Conservation (phyloP, 2,329 filamentous ascomycete species). For the Dissoconium aciculare region DNA sequence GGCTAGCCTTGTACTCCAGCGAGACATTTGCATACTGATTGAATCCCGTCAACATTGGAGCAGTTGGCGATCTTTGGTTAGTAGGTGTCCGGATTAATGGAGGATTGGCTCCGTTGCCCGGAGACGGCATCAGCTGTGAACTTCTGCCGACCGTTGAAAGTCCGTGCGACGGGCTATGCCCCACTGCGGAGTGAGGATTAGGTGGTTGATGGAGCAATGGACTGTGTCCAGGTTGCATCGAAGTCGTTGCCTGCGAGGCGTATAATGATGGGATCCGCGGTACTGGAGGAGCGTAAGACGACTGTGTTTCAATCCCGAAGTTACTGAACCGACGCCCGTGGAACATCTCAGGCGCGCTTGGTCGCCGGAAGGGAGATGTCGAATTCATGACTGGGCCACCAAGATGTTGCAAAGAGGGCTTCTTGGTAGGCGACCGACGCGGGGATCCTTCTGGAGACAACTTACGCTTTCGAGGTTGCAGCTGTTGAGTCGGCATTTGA, state of each 20-base stretch:
- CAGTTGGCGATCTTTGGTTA: constrained; percentile 39
- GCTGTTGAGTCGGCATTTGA: constrained; percentile 11
- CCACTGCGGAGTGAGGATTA: no score
- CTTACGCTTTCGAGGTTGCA: constrained; percentile 39
- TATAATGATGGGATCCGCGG: constrained; percentile 17
- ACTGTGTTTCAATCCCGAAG: no score
- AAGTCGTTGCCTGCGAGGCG: constrained; percentile 15
- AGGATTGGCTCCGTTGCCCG: constrained; percentile 36
- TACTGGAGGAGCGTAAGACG: constrained; percentile 5
- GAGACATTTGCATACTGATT: constrained; percentile 72
- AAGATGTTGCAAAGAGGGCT: constrained; percentile 25
- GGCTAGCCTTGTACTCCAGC: constrained; percentile 53
- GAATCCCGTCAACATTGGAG: constrained; percentile 34
- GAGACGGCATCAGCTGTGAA: constrained; percentile 30
- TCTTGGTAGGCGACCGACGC: constrained; percentile 33
- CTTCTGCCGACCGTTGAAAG: constrained; percentile 15
- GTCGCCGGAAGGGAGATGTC: constrained; percentile 24
- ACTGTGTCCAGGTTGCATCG: constrained; percentile 22
- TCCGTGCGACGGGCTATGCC: constrained; percentile 18
- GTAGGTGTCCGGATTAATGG: constrained; percentile 54
- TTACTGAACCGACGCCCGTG: not conserved
- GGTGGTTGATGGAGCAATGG: no score
- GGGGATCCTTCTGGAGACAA: constrained; percentile 37
- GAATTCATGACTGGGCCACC: constrained; percentile 20
- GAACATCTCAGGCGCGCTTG: constrained; percentile 23